These are phyloP conservation scores for Serendipita vermifera DNA, from an alignment of 768 basidiomycete species.

Conservation along the genomic window DNA sequence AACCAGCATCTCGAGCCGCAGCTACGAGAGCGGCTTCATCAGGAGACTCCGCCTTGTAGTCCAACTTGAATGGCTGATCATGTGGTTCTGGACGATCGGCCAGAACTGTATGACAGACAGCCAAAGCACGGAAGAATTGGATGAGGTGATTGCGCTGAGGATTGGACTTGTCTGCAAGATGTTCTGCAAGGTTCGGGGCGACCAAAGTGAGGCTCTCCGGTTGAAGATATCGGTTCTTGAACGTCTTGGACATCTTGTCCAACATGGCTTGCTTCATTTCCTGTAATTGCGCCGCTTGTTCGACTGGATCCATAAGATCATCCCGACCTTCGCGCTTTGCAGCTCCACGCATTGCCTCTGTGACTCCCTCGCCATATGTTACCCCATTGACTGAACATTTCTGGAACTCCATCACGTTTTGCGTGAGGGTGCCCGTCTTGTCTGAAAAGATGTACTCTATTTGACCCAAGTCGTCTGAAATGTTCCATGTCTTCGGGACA, in stretches of 20 bases:
- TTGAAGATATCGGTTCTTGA: slow-evolving; percentile 81
- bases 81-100: slow-evolving; percentile 59
- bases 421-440: slow-evolving; percentile 94
- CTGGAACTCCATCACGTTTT: slow-evolving; percentile 98
- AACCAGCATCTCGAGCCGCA: slow-evolving; percentile 85
- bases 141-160: slow-evolving; percentile 54
- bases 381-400: slow-evolving; percentile 81
- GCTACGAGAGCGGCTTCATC: slow-evolving; percentile 91
- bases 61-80: slow-evolving; percentile 46
- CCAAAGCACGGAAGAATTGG: slow-evolving; percentile 90
- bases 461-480: slow-evolving; percentile 96
- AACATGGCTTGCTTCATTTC: slow-evolving; percentile 67
- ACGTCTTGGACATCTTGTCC: slow-evolving; percentile 52
- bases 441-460: slow-evolving; percentile 93
- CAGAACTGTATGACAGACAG: slow-evolving; percentile 84
- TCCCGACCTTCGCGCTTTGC: slow-evolving; percentile 67
- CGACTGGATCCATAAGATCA: slow-evolving; percentile 52
- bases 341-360: slow-evolving; percentile 88
- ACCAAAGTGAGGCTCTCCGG: slow-evolving; percentile 74
- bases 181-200: slow-evolving; percentile 69
- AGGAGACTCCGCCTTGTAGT: slow-evolving; percentile 94
- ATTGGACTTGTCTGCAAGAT: slow-evolving; percentile 48
- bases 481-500: slow-evolving; percentile 95
- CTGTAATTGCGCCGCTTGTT: slow-evolving; percentile 53
- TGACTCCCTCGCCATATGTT: slow-evolving; percentile 84